Base-by-base conservation (phyloP, 1,139 yeast species). In the Spencermartinsiella ligniputridi region DNA sequence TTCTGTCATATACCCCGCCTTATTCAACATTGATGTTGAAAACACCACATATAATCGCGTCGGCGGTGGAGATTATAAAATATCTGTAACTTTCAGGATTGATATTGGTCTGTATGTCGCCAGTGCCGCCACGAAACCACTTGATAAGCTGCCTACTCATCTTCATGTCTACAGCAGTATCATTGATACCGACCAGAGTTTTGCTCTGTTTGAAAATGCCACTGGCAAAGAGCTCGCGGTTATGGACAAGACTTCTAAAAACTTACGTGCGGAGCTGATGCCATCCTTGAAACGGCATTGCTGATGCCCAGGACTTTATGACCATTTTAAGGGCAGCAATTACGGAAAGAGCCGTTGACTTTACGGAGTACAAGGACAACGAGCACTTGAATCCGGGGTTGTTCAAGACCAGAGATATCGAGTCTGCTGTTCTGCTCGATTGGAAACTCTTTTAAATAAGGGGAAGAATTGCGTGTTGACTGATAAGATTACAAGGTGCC, bases 351-450 rank as follows among this genome's bases (percentile, higher is more conserved):
- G 79, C 78, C 47, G 44, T 65, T 18, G 52, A 61, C 36, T 69
- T 64, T 49, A 55, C 60, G 25, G 49, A 51, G 2, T 46, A 53
- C 9, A 64, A 65, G 50, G 75, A 76, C 39, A 70, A 71, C 45
- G 83, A 79, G 53, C 54, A 74, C 33, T 68, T 79, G 44, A 79
- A 79, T 57, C 84, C 84, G 1, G 69, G 69, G 17, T 54, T 72
- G 39, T 79, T 80, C 75, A 72, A 71, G 54, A 79, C 83, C 83
- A 67, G 59, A 16, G 66, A 50, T 8, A 33, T 51, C 12, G 50
- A 44, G 42, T 45, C 40, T 19, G 40, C 32, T 20, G 53, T 48
- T 22, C n/a, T n/a, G n/a, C n/a, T n/a, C n/a, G n/a, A n/a, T n/a
- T n/a, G n/a, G n/a, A n/a, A n/a, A n/a, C n/a, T n/a, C n/a, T n/a